A percentile compares a stretch with the other conserved stretches of the same genome.
phyloP scores from a whole-genome alignment of 1,284 basidiomycete species.

The Cryptococcus amylolentus region DNA sequence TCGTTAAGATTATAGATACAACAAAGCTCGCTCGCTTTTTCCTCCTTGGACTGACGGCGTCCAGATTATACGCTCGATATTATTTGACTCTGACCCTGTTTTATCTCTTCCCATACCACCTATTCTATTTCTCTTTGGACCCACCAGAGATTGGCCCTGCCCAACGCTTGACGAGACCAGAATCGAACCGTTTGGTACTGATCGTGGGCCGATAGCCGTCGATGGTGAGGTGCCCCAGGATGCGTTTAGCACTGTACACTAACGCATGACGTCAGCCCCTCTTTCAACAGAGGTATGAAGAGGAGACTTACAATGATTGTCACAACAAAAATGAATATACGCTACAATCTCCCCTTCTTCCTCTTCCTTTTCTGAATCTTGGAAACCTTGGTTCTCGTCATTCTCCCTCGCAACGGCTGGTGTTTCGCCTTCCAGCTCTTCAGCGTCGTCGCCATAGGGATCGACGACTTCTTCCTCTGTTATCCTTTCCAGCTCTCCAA shows the following conservation, averaged over 20 bases:
- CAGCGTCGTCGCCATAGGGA: neutral
- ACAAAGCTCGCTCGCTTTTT: too few species aligned
- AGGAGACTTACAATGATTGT: conserved; percentile 11
- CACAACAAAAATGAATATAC: conserved; percentile 17
- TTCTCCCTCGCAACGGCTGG: neutral
- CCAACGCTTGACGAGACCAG: conserved; percentile 7
- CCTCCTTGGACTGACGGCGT: too few species aligned
- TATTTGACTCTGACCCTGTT: too few species aligned
- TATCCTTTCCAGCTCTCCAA: neutral
- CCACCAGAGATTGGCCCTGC: neutral
- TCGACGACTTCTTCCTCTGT: neutral
- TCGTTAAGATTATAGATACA: too few species aligned
- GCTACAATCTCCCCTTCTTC: conserved; percentile 9
- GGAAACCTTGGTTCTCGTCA: neutral
- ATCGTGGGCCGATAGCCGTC: conserved; percentile 8
- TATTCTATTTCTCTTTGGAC: too few species aligned
- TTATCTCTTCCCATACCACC: too few species aligned
- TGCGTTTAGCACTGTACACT: conserved; percentile 14
- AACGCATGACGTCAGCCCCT: neutral
- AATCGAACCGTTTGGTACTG: conserved; percentile 14
- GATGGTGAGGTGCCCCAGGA: conserved; percentile 11
- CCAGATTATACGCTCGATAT: too few species aligned
- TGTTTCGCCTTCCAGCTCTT: neutral
- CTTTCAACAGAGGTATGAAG: neutral
- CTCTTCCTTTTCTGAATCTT: neutral